A percentile compares a stretch with the other conserved stretches of the same genome.
Conservation (phyloP, 768 basidiomycete species). For the Mycena chlorophos region DNA sequence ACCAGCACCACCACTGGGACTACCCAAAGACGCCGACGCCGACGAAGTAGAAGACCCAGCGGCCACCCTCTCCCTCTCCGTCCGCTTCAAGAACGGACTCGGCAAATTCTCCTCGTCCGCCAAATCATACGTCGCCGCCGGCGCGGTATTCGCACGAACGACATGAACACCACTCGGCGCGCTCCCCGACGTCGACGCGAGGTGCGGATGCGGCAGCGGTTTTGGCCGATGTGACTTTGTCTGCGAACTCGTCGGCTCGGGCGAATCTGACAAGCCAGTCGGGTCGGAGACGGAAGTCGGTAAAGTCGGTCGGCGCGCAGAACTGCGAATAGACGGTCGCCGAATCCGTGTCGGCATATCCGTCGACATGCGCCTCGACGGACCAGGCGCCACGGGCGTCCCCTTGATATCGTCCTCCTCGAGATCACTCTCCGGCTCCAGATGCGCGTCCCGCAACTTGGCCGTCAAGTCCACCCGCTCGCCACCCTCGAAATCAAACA, state of each 20-base stretch:
- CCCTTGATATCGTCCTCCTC: slow-evolving; percentile 13
- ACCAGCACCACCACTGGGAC: background rate
- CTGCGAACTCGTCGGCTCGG: slow-evolving; percentile 12
- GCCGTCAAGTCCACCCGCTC: slow-evolving; percentile 35
- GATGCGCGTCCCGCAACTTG: slow-evolving; percentile 23
- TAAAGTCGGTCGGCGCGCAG: slow-evolving; percentile 32
- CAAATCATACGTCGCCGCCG: slow-evolving; percentile 59
- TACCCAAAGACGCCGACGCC: background rate
- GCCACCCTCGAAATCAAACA: slow-evolving; percentile 66
- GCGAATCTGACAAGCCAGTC: slow-evolving; percentile 26
- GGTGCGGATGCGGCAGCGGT: slow-evolving; percentile 48
- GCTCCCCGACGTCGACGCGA: slow-evolving; percentile 25
- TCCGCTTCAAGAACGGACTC: slow-evolving; percentile 74
- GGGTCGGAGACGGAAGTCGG: slow-evolving; percentile 45
- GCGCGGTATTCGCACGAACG: slow-evolving; percentile 24
- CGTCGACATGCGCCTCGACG: slow-evolving; percentile 2
- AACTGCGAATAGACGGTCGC: slow-evolving; percentile 55
- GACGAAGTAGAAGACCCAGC: slow-evolving; percentile 16
- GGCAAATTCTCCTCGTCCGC: slow-evolving; percentile 83
- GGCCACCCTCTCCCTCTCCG: slow-evolving; percentile 38
- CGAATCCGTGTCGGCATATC: slow-evolving; percentile 52
- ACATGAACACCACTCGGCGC: slow-evolving; percentile 15
- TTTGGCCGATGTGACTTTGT: slow-evolving; percentile 30
- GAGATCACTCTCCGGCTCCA: slow-evolving; percentile 21
- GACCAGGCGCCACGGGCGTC: background rate